Evolutionary conservation across 106 monocot species (phyloP).

Genomic region (Posidonia australis): DNA sequence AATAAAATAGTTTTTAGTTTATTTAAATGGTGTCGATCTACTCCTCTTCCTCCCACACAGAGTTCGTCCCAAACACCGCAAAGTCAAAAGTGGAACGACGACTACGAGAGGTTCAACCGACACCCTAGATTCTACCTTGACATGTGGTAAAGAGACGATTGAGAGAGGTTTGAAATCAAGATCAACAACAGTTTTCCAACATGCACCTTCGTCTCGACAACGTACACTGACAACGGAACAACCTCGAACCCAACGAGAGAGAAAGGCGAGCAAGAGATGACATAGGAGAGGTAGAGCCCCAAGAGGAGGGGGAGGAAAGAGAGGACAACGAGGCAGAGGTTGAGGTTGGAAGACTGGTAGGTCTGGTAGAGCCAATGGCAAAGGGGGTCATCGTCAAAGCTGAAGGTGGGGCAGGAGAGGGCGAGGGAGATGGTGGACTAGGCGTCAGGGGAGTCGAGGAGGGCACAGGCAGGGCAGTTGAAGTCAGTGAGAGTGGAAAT

Average conservation of each 20-base stretch:
- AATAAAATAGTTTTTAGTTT: no score
- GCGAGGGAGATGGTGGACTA: conserved; percentile 45
- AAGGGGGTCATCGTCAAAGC: conserved; percentile 66
- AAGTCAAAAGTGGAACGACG: no score
- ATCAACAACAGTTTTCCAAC: conserved; percentile 55
- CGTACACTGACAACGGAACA: conserved; percentile 77
- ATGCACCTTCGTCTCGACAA: conserved; percentile 45
- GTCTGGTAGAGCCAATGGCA: conserved; percentile 98
- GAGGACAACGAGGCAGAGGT: conserved; percentile 78
- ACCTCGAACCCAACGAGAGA: conserved; percentile 89
- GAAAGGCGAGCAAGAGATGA: conserved; percentile 23
- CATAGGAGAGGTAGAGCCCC: conserved; percentile 70
- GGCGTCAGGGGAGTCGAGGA: conserved; percentile 45
- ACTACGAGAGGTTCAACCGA: no score
- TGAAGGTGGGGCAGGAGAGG: conserved; percentile 36
- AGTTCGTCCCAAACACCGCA: no score
- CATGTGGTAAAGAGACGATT: conserved; percentile 77
- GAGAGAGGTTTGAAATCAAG: conserved; percentile 67
- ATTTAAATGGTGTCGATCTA: no score
- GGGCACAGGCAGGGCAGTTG: conserved; percentile 62
- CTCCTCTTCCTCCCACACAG: no score
- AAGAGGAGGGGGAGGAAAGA: conserved; percentile 73
- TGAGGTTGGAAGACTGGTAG: conserved; percentile 65
- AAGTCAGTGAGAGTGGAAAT: conserved; percentile 59
- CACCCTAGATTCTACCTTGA: conserved; percentile 11